phyloP scores from a whole-genome alignment of 805 yeast genomes.

The Wickerhamiella bombiphila region DNA sequence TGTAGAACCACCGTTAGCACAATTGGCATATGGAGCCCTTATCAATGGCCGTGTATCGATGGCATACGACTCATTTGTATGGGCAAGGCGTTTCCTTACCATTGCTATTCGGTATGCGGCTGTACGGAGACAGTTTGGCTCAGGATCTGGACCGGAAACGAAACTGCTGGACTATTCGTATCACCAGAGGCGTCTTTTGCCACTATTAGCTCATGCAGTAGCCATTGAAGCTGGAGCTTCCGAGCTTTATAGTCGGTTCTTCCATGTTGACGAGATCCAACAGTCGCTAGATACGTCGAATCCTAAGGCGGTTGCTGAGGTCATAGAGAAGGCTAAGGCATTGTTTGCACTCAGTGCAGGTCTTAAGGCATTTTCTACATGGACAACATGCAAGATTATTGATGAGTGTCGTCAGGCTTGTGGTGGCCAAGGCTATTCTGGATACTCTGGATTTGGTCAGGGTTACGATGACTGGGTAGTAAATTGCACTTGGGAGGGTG shows the following conservation, averaged over 20 bases:
- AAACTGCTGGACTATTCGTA: slow-evolving; percentile 71
- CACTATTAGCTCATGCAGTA: slow-evolving; percentile 61
- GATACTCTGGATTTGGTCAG: slow-evolving; percentile 72
- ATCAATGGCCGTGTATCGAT: slow-evolving; percentile 70
- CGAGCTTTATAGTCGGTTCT: slow-evolving; percentile 39
- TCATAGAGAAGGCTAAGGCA: slow-evolving; percentile 48
- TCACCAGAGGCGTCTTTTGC: slow-evolving; percentile 69
- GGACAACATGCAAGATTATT: slow-evolving; percentile 59
- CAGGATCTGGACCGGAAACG: slow-evolving; percentile 31
- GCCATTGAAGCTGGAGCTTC: slow-evolving; percentile 54
- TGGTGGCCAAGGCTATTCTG: slow-evolving; percentile 85
- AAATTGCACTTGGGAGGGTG: slow-evolving; percentile 94
- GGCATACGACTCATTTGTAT: slow-evolving; percentile 70
- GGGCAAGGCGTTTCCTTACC: slow-evolving; percentile 57
- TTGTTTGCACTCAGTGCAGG: slow-evolving; percentile 69
- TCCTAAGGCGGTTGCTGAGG: slow-evolving; percentile 31
- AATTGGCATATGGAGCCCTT: slow-evolving; percentile 66
- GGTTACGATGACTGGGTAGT: slow-evolving; percentile 80
- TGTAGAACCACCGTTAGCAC: slow-evolving; percentile 61
- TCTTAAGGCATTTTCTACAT: slow-evolving; percentile 68
- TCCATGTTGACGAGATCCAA: slow-evolving; percentile 34
- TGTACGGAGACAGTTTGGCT: slow-evolving; percentile 62
- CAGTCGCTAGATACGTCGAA: slow-evolving; percentile 28
- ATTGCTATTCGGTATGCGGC: slow-evolving; percentile 73
- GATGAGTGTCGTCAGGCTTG: slow-evolving; percentile 78